phyloP scores from a whole-genome alignment of 768 basidiomycete genomes.

The Hericium erinaceus region DNA sequence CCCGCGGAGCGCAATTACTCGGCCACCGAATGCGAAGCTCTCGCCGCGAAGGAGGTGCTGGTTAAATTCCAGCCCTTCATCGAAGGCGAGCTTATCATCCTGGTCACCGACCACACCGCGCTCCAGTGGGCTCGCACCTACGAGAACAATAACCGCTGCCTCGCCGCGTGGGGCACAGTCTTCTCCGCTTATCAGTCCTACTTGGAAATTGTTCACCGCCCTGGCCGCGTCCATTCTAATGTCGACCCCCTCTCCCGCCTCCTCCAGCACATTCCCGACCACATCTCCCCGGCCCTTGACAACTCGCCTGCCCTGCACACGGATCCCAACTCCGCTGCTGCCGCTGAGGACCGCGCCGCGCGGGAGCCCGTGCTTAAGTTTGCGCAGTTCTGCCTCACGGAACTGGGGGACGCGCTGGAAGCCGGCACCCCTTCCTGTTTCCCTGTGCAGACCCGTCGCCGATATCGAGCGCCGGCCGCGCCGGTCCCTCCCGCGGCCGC shows the following conservation, averaged over 20 bases:
- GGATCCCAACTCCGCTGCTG: not conserved
- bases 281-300: not conserved
- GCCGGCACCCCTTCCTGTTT: too few relatives aligned
- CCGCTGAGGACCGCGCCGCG: too few relatives aligned
- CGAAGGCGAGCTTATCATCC: constrained; percentile 24
- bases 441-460: too few relatives aligned
- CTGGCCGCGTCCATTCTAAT: constrained; percentile 27
- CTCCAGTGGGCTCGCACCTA: constrained; percentile 18
- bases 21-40: too few relatives aligned
- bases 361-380: too few relatives aligned
- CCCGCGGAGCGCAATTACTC: too few relatives aligned
- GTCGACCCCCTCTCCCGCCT: constrained; percentile 20
- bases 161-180: constrained; percentile 25
- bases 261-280: not conserved
- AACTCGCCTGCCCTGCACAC: not conserved
- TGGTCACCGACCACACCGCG: constrained; percentile 19
- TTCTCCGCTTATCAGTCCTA: constrained; percentile 22
- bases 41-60: too few relatives aligned
- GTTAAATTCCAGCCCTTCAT: constrained; percentile 10
- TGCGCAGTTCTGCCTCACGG: too few relatives aligned
- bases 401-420: too few relatives aligned
- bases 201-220: constrained; percentile 23
- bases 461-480: too few relatives aligned
- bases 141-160: constrained; percentile 16
- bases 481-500: too few relatives aligned